Base-by-base conservation (phyloP, 306 rosid species). In the Rubus parviflorus region DNA sequence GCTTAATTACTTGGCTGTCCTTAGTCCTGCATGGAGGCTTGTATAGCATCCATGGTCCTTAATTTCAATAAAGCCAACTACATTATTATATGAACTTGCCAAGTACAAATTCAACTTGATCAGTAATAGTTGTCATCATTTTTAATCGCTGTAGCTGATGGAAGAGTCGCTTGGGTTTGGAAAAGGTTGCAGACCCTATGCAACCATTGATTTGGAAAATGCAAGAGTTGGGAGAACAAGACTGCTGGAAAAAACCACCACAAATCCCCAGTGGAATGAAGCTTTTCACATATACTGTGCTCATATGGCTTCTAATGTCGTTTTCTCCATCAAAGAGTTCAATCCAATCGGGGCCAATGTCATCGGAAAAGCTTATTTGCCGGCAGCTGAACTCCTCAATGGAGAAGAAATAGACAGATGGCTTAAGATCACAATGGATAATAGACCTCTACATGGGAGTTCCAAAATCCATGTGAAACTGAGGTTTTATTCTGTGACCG, bases 211-310 rank as follows among this genome's bases (percentile, higher is more conserved):
- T 47, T 46, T 88, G 66, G 91, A 60, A 66, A 88, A 81, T 56
- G 57, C 78, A 35, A 81, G 63, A 79, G 91, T 83, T 49, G 88
- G 86, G 41, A 70, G 83, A 40, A 88, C 88, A 10, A 81, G 86
- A 71, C 45, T 46, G 14, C 25, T 64, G 11, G 77, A 76, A 48
- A 62, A 76, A 17, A 74, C 57, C 65, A 49, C 51, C 70, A 61
- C 51, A 46, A 80, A 71, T 74, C 84, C 82, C 40, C 82, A 77
- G 45, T 88, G 91, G 89, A 0, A 43, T 48, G 89, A 88, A 75
- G 70, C 87, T 20, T 83, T 88, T 67, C 80, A 60, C 30, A 81
- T 88, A 16, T 88, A 85, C 77, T 81, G 85, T 40, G 88, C 91
- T 13, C 89, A 88, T 15, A 48, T 16, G 70, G 81, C 85, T 14